phyloP scores from a whole-genome alignment of 306 rosid species.

The Dicorynia guianensis region DNA sequence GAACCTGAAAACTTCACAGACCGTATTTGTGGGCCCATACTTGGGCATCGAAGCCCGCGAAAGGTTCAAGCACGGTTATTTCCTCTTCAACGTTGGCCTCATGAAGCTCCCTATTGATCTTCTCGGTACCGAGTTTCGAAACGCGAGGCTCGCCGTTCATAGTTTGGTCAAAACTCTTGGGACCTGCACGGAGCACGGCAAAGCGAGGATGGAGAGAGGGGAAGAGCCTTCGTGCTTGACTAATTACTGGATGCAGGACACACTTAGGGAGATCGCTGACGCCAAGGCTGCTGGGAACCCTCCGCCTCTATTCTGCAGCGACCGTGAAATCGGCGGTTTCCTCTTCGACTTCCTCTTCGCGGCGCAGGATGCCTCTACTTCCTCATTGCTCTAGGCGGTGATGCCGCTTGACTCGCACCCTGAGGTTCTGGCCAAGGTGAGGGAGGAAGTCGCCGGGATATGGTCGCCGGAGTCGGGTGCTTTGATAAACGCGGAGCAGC shows the following conservation, averaged over 20 bases:
- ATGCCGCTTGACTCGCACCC: conserved; percentile 75
- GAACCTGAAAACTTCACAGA: conserved; percentile 86
- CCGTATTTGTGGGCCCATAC: conserved; percentile 85
- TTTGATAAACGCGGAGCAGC: conserved; percentile 63
- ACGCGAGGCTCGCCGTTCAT: conserved; percentile 80
- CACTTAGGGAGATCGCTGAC: conserved; percentile 49
- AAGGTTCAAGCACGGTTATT: conserved; percentile 70
- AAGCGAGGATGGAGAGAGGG: conserved; percentile 50
- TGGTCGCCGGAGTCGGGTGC: conserved; percentile 73
- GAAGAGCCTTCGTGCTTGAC: conserved; percentile 77
- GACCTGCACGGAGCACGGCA: conserved; percentile 58
- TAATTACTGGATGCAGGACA: conserved; percentile 90
- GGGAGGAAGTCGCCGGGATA: conserved; percentile 58
- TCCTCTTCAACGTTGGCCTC: conserved; percentile 77
- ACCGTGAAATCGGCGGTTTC: conserved; percentile 67
- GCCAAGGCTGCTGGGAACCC: conserved; percentile 34
- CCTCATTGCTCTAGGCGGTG: conserved; percentile 92
- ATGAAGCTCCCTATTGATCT: conserved; percentile 81
- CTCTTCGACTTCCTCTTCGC: conserved; percentile 93
- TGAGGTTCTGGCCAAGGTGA: conserved; percentile 58
- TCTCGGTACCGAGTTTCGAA: conserved; percentile 79
- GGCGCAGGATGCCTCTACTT: conserved; percentile 87
- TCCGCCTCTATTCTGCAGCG: conserved; percentile 41
- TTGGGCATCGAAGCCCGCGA: conserved; percentile 56
- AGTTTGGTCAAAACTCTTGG: conserved; percentile 56